Evolutionary conservation across 306 rosid species (phyloP).

Genomic region (Lathyrus tuberosus): DNA sequence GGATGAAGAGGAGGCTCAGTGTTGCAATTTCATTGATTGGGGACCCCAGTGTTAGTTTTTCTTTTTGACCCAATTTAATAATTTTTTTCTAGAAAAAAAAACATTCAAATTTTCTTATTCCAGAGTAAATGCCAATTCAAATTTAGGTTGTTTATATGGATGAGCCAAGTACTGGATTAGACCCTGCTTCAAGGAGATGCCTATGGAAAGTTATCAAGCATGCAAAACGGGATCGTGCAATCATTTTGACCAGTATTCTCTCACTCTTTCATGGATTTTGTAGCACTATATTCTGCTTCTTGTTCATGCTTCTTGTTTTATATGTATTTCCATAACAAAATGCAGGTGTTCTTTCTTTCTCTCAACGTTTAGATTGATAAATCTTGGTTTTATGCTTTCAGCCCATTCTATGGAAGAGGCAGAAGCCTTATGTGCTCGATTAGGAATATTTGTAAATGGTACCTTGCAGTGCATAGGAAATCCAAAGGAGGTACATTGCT

Average conservation of each 20-base stretch:
- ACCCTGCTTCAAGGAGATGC: constrained; percentile 82
- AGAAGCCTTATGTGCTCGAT: constrained; percentile 77
- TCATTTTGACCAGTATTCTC: constrained; percentile 76
- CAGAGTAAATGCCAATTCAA: constrained; percentile 1
- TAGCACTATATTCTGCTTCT: constrained; percentile 1
- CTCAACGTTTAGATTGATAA: no score
- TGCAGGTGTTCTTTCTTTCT: background rate
- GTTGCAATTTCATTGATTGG: constrained; percentile 87
- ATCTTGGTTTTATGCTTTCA: constrained; percentile 47
- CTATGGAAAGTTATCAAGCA: constrained; percentile 79
- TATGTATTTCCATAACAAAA: constrained; percentile 13
- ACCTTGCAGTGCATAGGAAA: constrained; percentile 89
- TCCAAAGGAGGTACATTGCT: constrained; percentile 91
- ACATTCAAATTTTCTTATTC: constrained; percentile 17
- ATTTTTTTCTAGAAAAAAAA: background rate
- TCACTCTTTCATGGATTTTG: constrained; percentile 35
- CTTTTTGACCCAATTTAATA: constrained; percentile 20
- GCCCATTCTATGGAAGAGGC: constrained; percentile 99
- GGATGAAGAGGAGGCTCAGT: constrained; percentile 93
- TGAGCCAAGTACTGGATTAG: constrained; percentile 90
- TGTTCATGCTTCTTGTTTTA: constrained; percentile 7
- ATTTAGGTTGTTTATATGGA: constrained; percentile 88
- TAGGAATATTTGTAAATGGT: constrained; percentile 81
- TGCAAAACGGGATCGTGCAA: constrained; percentile 79
- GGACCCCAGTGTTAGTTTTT: constrained; percentile 66